Percentiles rank a stretch among this genome's conserved stretches.
Evolutionary conservation across 768 basidiomycete genomes (phyloP).

Genomic region (Tylopilus vinaceipallidus): DNA sequence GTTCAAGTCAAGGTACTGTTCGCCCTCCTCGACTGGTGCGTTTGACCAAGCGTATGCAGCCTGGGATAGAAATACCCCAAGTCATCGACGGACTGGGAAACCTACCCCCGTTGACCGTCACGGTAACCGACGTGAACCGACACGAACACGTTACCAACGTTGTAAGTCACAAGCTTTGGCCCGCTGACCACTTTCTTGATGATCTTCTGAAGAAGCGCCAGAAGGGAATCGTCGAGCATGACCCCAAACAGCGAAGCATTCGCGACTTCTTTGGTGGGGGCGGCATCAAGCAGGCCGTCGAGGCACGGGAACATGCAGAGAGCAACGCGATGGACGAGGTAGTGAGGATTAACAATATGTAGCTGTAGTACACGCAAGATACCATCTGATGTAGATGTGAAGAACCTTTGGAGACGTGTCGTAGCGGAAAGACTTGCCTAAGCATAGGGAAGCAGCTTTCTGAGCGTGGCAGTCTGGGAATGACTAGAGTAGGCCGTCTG

Average conservation of each 20-base stretch:
- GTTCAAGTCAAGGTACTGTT: constrained; percentile 46
- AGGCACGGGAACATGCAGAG: constrained; percentile 14
- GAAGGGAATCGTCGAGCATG: constrained; percentile 74
- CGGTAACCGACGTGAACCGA: constrained; percentile 51
- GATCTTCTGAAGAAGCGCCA: constrained; percentile 53
- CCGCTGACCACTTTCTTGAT: neutral
- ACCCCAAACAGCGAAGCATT: constrained; percentile 74
- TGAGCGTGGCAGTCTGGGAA: constrained; percentile 64
- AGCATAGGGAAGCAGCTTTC: constrained; percentile 73
- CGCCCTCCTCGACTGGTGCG: neutral
- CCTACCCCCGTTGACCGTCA: constrained; percentile 37
- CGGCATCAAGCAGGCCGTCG: constrained; percentile 9
- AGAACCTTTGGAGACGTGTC: neutral
- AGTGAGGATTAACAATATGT: no score
- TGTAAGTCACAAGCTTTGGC: constrained; percentile 39
- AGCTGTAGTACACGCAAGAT: constrained; percentile 13
- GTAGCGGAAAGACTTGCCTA: constrained; percentile 14
- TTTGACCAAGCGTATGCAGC: constrained; percentile 23
- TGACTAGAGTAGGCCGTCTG: constrained; percentile 64
- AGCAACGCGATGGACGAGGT: constrained; percentile 31
- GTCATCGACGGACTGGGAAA: constrained; percentile 20
- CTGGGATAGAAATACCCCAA: constrained; percentile 24
- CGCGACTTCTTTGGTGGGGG: constrained; percentile 64
- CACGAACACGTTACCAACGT: constrained; percentile 55
- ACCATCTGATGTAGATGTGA: constrained; percentile 7